Percentiles rank a stretch among this genome's conserved stretches.
Evolutionary conservation across 257 asterid species (phyloP).

Genomic region (Henckelia pumila): DNA sequence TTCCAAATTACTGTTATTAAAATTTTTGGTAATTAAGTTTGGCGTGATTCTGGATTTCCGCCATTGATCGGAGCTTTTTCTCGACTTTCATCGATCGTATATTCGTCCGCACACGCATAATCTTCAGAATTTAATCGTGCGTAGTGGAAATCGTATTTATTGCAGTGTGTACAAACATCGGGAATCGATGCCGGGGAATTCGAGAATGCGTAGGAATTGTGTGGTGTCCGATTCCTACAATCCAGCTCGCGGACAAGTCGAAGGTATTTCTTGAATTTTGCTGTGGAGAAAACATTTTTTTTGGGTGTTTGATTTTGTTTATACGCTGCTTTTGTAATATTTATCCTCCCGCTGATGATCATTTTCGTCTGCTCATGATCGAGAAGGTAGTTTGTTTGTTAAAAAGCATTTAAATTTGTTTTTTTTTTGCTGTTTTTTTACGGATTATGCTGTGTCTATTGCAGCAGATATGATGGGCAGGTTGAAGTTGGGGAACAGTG

Average conservation of each 20-base stretch:
- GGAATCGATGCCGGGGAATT: conserved; percentile 54
- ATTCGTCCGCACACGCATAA: conserved; percentile 33
- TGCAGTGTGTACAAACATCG: conserved; percentile 21
- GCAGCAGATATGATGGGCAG: conserved; percentile 40
- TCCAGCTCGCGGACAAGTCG: conserved; percentile 37
- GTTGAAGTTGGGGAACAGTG: conserved; percentile 35
- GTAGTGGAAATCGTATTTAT: conserved; percentile 20
- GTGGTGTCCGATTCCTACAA: conserved; percentile 8
- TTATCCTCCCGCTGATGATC: conserved; percentile 21
- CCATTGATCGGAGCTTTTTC: not conserved
- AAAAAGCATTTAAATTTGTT: not conserved
- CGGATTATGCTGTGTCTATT: conserved; percentile 15
- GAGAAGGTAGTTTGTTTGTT: conserved; percentile 5
- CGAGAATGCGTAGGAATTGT: conserved; percentile 41
- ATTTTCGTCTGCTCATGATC: conserved; percentile 27
- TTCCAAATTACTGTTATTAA: not conserved
- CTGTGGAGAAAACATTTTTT: not conserved
- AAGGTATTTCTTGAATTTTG: conserved; percentile 27
- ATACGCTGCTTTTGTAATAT: not conserved
- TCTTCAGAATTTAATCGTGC: conserved; percentile 19
- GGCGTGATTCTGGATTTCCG: not conserved
- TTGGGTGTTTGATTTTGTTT: not conserved
- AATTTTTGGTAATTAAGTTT: not conserved
- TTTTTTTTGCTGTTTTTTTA: not conserved
- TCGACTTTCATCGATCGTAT: conserved; percentile 30